Base-by-base conservation (phyloP, 768 basidiomycete genomes). In the Wakefieldia striispora region DNA sequence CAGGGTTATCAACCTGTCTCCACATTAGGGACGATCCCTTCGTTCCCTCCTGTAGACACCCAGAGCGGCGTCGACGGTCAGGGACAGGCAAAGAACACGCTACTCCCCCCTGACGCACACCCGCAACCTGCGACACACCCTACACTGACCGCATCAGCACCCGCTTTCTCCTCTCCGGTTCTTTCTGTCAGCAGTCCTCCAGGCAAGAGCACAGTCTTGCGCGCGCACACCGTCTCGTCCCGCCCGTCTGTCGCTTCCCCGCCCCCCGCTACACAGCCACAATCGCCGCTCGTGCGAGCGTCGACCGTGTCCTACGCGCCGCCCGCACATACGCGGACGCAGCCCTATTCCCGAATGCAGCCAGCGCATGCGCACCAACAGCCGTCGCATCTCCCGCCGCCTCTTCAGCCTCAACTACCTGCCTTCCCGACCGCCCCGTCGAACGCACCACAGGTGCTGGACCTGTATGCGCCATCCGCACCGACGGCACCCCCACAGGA, bases 351-450 rank as follows among this genome's bases (percentile, higher is more conserved):
- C 1, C 62, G 47, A 1, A 23, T 23, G 0, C 59, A 50, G 5
- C 44, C 53, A 1, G 17, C 34, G 29, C 54, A 49, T 7, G 7
- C 36, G 3, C 1, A 20, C 0, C 64, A 51, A 16, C 60, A 50
- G 8, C 49, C 35, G 23, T 49, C 40, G 2, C 55, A 56, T 37
- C 39, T 33, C 3, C 33, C 40, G 3, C 55, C 45, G 39, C 51
- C 42, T 45, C 57, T 38, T 10, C 62, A 43, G 40, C 53, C 40
- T 26, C 64, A 58, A 51, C 52, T 88, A 6, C 80, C 86, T 0
- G 75, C 77, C 44, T 88, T 89, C 67, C 88, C 88, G 1, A 72
- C 71, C 24, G 86, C 72, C 6, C 88, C 87, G 6, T 85, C 83
- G 4, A 70, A 71, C 12, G 64, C 72, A 8, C 84, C 87, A 2